Percentiles rank a stretch among this genome's conserved stretches.
Evolutionary conservation across 1,284 basidiomycete genomes (phyloP).

Genomic region (Phenoliferia sp.): DNA sequence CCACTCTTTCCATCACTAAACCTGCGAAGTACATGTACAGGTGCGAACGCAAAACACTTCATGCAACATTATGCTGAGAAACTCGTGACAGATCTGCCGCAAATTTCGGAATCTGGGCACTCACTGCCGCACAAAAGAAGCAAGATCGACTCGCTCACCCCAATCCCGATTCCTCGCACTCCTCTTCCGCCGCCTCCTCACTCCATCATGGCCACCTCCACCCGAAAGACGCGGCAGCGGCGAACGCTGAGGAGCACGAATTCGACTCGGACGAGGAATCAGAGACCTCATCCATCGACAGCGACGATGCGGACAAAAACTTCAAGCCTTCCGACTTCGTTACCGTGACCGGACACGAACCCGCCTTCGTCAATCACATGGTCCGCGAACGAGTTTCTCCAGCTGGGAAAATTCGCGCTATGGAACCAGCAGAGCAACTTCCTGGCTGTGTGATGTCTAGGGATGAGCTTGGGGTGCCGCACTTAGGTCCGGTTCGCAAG

Average conservation of each 20-base stretch:
- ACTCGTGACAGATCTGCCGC: slow-evolving; percentile 25
- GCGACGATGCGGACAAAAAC: background rate
- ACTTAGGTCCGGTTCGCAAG: slow-evolving; percentile 56
- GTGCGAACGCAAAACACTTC: slow-evolving; percentile 24
- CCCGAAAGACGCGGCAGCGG: background rate
- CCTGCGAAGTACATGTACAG: slow-evolving; percentile 42
- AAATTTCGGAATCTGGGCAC: slow-evolving; percentile 34
- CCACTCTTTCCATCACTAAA: slow-evolving; percentile 44
- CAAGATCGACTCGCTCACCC: background rate
- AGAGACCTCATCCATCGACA: background rate
- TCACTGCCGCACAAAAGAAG: slow-evolving; percentile 24
- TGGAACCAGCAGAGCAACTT: background rate
- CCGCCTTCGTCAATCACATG: background rate
- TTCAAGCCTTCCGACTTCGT: background rate
- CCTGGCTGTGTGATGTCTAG: slow-evolving; percentile 39
- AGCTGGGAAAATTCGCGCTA: background rate
- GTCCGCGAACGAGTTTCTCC: background rate
- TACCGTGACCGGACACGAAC: background rate
- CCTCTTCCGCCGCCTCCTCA: background rate
- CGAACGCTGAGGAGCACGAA: background rate
- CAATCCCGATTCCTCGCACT: background rate
- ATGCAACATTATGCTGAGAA: background rate
- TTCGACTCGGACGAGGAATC: background rate
- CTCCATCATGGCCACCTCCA: slow-evolving; percentile 1
- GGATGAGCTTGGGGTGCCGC: slow-evolving; percentile 53